phyloP scores from a whole-genome alignment of 2,329 filamentous ascomycete genomes.

The Claviceps digitariae region DNA sequence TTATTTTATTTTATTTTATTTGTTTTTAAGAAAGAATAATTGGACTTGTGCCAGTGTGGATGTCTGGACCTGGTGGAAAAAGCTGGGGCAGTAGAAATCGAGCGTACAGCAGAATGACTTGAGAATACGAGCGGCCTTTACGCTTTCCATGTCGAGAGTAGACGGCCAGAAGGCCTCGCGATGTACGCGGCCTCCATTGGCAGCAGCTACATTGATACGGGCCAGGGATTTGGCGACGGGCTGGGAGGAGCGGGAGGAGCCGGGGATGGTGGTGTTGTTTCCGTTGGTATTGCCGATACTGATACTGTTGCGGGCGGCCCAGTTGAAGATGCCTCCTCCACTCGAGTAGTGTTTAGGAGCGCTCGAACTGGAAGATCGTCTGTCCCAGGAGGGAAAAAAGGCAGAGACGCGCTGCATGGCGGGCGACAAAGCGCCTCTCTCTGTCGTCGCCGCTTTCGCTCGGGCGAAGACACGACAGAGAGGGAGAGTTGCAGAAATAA shows the following conservation, averaged over 20 bases:
- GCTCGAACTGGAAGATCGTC: slow-evolving; percentile 22
- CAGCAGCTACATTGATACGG: slow-evolving; percentile 21
- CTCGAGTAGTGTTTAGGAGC: slow-evolving; percentile 12
- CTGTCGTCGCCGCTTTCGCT: slow-evolving; percentile 20
- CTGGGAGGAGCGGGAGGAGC: neutral
- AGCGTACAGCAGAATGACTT: slow-evolving; percentile 72
- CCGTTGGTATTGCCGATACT: slow-evolving; percentile 11
- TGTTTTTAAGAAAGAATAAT: too few relatives aligned
- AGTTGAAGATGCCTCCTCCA: slow-evolving; percentile 24
- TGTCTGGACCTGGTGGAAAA: too few relatives aligned
- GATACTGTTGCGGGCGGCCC: slow-evolving; percentile 35
- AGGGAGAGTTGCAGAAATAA: slow-evolving; percentile 12
- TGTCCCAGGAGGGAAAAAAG: slow-evolving; percentile 32
- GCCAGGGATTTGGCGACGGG: slow-evolving; percentile 11
- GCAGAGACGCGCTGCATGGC: slow-evolving; percentile 31
- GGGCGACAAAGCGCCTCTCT: slow-evolving; percentile 21
- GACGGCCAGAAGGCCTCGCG: slow-evolving; percentile 73
- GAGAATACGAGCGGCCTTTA: slow-evolving; percentile 80
- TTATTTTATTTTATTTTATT: too few relatives aligned
- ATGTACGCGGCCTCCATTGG: slow-evolving; percentile 20
- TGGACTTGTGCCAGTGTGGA: too few relatives aligned
- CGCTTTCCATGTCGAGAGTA: slow-evolving; percentile 74
- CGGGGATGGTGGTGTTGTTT: neutral
- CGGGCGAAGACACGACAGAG: slow-evolving; percentile 20
- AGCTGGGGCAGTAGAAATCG: too few relatives aligned